Evolutionary conservation across 768 basidiomycete species (phyloP).

Genomic region (Xerocomellus chrysenteron): DNA sequence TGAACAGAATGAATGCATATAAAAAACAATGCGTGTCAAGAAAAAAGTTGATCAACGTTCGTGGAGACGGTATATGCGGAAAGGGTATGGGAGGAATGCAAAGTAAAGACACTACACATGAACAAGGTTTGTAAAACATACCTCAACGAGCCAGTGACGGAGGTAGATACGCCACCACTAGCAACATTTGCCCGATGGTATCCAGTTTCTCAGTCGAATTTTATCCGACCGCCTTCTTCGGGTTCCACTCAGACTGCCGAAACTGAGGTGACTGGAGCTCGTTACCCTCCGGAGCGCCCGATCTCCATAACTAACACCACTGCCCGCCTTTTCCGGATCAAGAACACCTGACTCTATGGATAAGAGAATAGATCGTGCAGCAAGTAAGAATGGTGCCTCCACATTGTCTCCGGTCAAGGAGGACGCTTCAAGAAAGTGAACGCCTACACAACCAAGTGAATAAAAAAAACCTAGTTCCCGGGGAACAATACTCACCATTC

Average conservation of each 20-base stretch:
- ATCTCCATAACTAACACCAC: constrained; percentile 96
- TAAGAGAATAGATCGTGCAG: constrained; percentile 83
- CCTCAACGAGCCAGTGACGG: constrained; percentile 6
- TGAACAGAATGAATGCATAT: constrained; percentile 15
- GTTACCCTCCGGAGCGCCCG: constrained; percentile 87
- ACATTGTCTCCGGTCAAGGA: constrained; percentile 92
- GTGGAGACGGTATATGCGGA: constrained; percentile 18
- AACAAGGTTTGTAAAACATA: constrained; percentile 12
- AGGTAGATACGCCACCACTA: constrained; percentile 30
- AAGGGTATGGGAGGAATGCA: constrained; percentile 27
- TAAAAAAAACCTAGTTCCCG: background rate
- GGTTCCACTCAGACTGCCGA: constrained; percentile 74
- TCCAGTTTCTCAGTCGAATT: constrained; percentile 59
- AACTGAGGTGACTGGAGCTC: constrained; percentile 85
- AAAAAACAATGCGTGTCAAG: constrained; percentile 11
- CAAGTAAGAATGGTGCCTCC: constrained; percentile 86
- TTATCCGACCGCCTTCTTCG: constrained; percentile 59
- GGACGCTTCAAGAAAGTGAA: constrained; percentile 92
- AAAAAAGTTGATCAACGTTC: constrained; percentile 3
- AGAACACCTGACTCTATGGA: constrained; percentile 88
- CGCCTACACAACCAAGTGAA: constrained; percentile 49
- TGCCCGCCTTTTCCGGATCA: constrained; percentile 92
- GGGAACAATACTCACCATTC: constrained; percentile 59
- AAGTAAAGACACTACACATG: constrained; percentile 7
- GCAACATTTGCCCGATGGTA: constrained; percentile 67